Base-by-base conservation (phyloP, 768 basidiomycete genomes). In the Tephrocybe rancida region DNA sequence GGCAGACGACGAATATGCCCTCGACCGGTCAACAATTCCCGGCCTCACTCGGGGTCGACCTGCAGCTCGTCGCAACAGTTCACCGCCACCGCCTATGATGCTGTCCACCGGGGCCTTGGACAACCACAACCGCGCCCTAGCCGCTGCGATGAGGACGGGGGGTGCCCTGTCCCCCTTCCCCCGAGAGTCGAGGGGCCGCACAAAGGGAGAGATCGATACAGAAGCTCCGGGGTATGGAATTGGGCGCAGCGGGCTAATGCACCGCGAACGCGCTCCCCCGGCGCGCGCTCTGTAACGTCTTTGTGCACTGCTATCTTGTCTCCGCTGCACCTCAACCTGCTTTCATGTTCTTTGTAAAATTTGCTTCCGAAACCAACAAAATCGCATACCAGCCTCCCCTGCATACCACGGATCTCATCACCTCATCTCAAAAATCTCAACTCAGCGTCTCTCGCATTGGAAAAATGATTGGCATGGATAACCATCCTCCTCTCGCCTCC, bases 221-320 rank as follows among this genome's bases (percentile, higher is more conserved):
- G 70, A 74, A 32, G 85, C 82, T 2, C 86, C 86, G 32, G 87
- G 87, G 8, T 83, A 70, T 54, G 87, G 86, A 5, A 72, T 71
- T 37, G 87, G 87, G 48, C 80, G 87, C 46, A 88, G 86, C 58
- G 88, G 87, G 6, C 66, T 89, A 45, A 57, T 80, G 46, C 70
- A 75, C 50, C 70, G 80, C 25, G 77, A 77, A 61, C 68, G 73
- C 21, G 61, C 56, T 27, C 48, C 49, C 25, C 27, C 24, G 44
- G 56, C 56, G 41, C 63, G 50, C 54, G 50, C 39, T 24, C 44
- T 61, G 29, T 64, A 58, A 46, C 37, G 37, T 21, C 49, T 2
- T 13, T 41, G 46, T 42, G 10, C 44, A n/a, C 14, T 21, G 35
- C 30, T 27, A 18, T 42, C 32, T 47, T 48, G 29, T 48, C 52